Conservation (phyloP, 805 yeast genomes). For the Wickerhamiella cacticola region DNA sequence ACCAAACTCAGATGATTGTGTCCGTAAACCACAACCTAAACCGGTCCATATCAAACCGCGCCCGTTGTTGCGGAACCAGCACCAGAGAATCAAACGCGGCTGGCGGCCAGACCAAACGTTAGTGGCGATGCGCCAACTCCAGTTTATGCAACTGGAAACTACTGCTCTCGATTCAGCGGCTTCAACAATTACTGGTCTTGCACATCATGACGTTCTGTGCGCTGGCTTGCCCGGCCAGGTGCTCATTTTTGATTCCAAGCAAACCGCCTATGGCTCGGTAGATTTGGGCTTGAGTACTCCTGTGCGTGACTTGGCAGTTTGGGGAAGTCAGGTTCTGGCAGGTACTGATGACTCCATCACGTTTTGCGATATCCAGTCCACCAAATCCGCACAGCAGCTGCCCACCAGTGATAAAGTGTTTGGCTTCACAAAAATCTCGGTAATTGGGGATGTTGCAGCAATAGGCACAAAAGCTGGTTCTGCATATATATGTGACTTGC, state of each 20-base stretch:
- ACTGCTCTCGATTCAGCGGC: background rate
- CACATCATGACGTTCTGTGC: background rate
- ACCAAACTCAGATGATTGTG: background rate
- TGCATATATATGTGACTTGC: background rate
- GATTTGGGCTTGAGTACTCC: background rate
- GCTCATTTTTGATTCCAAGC: background rate
- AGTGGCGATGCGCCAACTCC: background rate
- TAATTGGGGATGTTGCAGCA: background rate
- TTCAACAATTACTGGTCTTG: background rate
- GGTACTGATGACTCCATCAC: slow-evolving; percentile 3
- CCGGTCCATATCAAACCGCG: background rate
- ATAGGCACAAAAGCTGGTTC: slow-evolving; percentile 8
- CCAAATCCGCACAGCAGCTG: background rate
- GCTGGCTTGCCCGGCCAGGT: slow-evolving; percentile 4
- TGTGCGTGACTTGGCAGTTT: background rate
- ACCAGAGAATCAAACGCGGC: background rate
- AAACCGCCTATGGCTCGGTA: slow-evolving; percentile 1
- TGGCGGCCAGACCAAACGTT: background rate
- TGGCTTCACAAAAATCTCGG: background rate
- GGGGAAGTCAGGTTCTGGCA: background rate
- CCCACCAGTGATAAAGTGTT: background rate
- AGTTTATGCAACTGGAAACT: background rate
- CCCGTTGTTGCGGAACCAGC: background rate
- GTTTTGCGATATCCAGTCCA: background rate
- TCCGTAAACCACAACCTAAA: background rate